Base-by-base conservation (phyloP, 805 yeast species). In the Kodamaea fukazawae region DNA sequence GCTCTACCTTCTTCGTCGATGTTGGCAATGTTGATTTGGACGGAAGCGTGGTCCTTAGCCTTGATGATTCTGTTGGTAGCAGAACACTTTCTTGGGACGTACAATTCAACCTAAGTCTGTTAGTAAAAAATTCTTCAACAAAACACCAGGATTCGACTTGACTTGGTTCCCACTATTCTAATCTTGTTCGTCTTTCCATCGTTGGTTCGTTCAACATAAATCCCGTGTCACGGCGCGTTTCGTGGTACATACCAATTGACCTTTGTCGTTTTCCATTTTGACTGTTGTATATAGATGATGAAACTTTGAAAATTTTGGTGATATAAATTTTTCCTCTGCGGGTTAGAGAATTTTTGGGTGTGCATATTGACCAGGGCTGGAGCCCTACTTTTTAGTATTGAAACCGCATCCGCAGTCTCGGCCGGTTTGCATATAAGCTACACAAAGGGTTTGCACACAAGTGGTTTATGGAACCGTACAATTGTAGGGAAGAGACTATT, bases 51-150 rank as follows among this genome's bases (percentile, higher is more conserved):
- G 79, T 93, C 99, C 83, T 93, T 90, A 67, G 99, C 90, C 82
- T 88, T 89, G 84, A 93, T 90, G 79, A 93, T 89, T 82, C 97
- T 89, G 96, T 89, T 90, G 78, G 99, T 89, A 70, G 99, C 99
- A 78, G 99, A 93, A 83, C 99, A 93, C 82, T 93, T 93, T 85
- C 99, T 88, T 81, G 99, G 99, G 76, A 91, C 95, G 95, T 93
- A 93, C 78, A 93, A 89, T 84, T 93, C 99, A 76, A 93, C 97
- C 97, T 87, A 60, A 18, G 14, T 16, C 18, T 22, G 42, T 39
- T 39, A 39, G 42, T 39, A 38, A 16, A 15, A n/a, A 18, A 11
- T 15, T 13, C 17, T 5, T 23, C 13, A 20, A 20, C 23, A 20
- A 20, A 20, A 20, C 23, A 20, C 5, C 23, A 8, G 23, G 23